phyloP scores from a whole-genome alignment of 2,329 filamentous ascomycete genomes.

The Fusarium sp. region DNA sequence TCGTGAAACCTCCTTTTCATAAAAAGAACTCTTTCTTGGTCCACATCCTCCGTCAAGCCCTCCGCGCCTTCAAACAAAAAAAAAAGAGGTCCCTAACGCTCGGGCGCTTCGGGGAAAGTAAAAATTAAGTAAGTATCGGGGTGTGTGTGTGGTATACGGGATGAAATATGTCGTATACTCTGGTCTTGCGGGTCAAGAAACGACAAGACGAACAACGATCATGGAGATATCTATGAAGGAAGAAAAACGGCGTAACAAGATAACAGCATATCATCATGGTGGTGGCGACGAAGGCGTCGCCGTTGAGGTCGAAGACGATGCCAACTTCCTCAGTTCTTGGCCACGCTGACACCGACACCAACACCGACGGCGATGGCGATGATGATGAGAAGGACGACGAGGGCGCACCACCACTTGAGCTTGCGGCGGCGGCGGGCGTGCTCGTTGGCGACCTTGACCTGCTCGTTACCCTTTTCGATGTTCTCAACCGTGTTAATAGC shows the following conservation, averaged over 20 bases:
- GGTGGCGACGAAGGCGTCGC: neutral
- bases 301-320: neutral
- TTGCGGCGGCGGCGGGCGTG: constrained; percentile 75
- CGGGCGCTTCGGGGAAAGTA: constrained; percentile 30
- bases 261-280: constrained; percentile 24
- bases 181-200: constrained; percentile 13
- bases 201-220: constrained; percentile 17
- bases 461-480: constrained; percentile 75
- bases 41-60: constrained; percentile 6
- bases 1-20: constrained; percentile 30
- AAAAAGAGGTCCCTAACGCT: constrained; percentile 22
- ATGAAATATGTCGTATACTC: constrained; percentile 28
- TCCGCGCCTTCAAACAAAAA: constrained; percentile 18
- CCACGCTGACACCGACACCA: constrained; percentile 62
- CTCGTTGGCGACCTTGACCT: constrained; percentile 76
- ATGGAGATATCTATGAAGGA: constrained; percentile 40
- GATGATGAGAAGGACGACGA: constrained; percentile 70
- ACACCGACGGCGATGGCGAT: constrained; percentile 67
- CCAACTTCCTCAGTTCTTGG: constrained; percentile 35
- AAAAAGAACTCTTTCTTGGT: constrained; percentile 22
- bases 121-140: constrained; percentile 39
- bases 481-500: constrained; percentile 75
- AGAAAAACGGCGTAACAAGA: constrained; percentile 27
- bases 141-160: constrained; percentile 25
- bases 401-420: constrained; percentile 85